phyloP scores from a whole-genome alignment of 768 basidiomycete genomes.

The Cystoderma amianthinum region DNA sequence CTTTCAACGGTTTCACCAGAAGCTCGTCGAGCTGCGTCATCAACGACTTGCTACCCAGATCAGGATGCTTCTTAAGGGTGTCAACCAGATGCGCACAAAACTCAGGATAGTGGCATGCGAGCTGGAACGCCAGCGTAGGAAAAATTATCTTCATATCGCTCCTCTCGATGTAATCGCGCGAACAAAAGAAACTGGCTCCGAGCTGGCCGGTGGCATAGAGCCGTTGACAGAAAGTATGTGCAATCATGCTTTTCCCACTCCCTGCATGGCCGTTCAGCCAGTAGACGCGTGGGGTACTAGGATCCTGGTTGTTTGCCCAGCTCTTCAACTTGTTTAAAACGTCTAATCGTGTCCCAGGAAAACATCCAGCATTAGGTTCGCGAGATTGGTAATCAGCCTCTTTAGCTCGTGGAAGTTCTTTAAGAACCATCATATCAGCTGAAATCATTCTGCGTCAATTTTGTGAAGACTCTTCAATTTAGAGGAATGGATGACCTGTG shows the following conservation, averaged over 20 bases:
- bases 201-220: slow-evolving; percentile 9
- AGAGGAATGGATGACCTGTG: neutral
- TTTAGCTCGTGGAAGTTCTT: neutral
- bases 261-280: slow-evolving; percentile 17
- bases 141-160: neutral
- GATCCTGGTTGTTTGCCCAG: neutral
- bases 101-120: neutral
- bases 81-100: neutral
- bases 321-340: neutral
- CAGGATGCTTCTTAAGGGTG: neutral
- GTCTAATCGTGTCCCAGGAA: neutral
- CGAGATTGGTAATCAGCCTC: neutral
- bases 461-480: no score
- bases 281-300: slow-evolving; percentile 4
- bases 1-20: neutral
- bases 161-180: neutral
- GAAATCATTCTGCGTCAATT: no score
- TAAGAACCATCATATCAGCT: neutral
- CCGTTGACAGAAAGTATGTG: slow-evolving; percentile 10
- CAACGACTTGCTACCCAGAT: neutral
- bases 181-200: slow-evolving; percentile 16
- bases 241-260: slow-evolving; percentile 14
- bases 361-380: neutral
- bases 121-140: neutral
- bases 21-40: neutral